Evolutionary conservation across 192 early-diverging fungal species (phyloP).

Genomic region (Dispira simplex): DNA sequence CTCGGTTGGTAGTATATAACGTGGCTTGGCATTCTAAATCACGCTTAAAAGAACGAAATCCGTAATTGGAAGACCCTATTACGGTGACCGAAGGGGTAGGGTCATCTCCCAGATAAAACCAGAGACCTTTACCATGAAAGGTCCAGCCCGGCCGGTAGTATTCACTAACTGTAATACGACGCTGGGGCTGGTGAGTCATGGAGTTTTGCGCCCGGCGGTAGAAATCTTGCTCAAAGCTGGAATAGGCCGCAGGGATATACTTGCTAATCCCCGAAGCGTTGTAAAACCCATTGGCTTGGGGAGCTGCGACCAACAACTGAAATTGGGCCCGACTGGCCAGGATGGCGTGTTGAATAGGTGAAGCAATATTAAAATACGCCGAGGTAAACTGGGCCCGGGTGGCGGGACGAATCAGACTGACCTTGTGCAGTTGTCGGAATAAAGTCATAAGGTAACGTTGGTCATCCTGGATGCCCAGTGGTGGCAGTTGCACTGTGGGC

Average conservation of each 20-base stretch:
- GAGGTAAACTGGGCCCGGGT: conserved; percentile 44
- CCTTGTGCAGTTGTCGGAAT: conserved; percentile 31
- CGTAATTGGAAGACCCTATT: conserved; percentile 90
- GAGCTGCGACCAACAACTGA: conserved; percentile 67
- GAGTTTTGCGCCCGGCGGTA: conserved; percentile 25
- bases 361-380: conserved; percentile 89
- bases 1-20: conserved; percentile 45
- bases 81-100: conserved; percentile 52
- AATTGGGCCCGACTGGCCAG: conserved; percentile 40
- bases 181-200: conserved; percentile 18
- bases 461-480: conserved; percentile 68
- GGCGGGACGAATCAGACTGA: conserved; percentile 13
- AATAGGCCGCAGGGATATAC: conserved; percentile 84
- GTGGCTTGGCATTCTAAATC: conserved; percentile 82
- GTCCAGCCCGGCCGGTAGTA: conserved; percentile 78
- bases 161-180: conserved; percentile 55
- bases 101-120: conserved; percentile 44
- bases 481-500: conserved; percentile 79
- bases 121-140: conserved; percentile 92
- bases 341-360: conserved; percentile 43
- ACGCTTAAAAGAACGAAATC: conserved; percentile 74
- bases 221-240: conserved; percentile 62
- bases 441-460: conserved; percentile 42
- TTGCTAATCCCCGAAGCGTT: conserved; percentile 67
- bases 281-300: conserved; percentile 92